Evolutionary conservation across 805 yeast species (phyloP).

Genomic region (Kodamaea laetipori): DNA sequence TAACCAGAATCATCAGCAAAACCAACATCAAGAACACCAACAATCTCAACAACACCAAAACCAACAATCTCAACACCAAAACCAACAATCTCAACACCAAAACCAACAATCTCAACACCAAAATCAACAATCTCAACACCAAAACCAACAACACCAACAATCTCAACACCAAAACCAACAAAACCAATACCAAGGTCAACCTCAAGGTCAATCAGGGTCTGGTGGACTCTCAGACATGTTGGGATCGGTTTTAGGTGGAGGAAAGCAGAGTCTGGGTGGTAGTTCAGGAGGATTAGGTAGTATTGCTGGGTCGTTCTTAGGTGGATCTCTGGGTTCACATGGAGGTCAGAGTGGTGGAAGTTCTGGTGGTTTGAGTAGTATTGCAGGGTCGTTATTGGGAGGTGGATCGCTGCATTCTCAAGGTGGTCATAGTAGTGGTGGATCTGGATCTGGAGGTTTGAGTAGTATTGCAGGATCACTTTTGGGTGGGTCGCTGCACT

Average conservation of each 20-base stretch:
- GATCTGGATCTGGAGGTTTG: background rate
- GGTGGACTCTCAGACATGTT: background rate
- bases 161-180: conserved; percentile 8
- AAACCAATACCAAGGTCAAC: no score
- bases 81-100: background rate
- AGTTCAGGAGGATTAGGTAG: background rate
- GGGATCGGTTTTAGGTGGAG: background rate
- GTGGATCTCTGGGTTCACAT: no score
- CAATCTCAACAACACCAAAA: background rate
- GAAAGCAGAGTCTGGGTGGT: conserved; percentile 2
- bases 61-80: conserved; percentile 1
- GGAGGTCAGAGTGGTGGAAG: conserved; percentile 3
- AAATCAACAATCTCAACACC: background rate
- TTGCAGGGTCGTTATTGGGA: background rate
- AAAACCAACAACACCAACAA: background rate
- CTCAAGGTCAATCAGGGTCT: no score
- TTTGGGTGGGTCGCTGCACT: background rate
- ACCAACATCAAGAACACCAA: background rate
- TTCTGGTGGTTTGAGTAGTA: no score
- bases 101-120: background rate
- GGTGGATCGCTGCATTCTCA: no score
- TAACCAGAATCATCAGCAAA: background rate
- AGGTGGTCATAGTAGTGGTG: no score
- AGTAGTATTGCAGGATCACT: conserved; percentile 1
- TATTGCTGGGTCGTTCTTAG: background rate